Evolutionary conservation across 257 asterid species (phyloP).

Genomic region (Solanum chiquidenum): DNA sequence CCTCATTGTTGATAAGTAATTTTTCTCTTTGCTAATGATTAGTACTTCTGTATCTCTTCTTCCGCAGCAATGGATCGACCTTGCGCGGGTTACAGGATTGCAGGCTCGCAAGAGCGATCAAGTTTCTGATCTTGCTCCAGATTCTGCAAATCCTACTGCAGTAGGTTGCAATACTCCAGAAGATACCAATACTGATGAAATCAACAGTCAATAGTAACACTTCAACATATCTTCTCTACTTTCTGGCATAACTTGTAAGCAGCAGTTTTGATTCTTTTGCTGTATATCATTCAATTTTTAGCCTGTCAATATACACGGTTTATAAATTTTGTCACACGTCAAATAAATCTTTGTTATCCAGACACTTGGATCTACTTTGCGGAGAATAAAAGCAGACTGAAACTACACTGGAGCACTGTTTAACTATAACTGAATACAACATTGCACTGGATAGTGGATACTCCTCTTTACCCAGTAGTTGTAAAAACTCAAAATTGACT

Average conservation of each 20-base stretch:
- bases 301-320: not conserved
- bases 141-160: conserved; percentile 35
- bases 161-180: conserved; percentile 37
- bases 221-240: not conserved
- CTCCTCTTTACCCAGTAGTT: not conserved
- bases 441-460: not conserved
- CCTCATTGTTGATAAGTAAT: not conserved
- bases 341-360: not conserved
- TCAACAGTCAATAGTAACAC: conserved; percentile 31
- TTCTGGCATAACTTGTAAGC: conserved; percentile 5
- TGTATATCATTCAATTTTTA: not conserved
- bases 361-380: not conserved
- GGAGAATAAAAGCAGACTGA: not conserved
- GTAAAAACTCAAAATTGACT: not conserved
- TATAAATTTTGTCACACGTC: not conserved
- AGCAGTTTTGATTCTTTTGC: not conserved
- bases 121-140: conserved; percentile 17
- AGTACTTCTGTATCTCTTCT: conserved; percentile 1
- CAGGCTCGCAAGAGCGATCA: conserved; percentile 56
- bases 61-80: conserved; percentile 95
- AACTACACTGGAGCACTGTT: not conserved
- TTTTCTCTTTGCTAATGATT: conserved; percentile 7
- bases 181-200: conserved; percentile 47
- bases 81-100: conserved; percentile 76
- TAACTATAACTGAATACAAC: not conserved